Base-by-base conservation (phyloP, 768 basidiomycete species). In the Naganishia kalamii region DNA sequence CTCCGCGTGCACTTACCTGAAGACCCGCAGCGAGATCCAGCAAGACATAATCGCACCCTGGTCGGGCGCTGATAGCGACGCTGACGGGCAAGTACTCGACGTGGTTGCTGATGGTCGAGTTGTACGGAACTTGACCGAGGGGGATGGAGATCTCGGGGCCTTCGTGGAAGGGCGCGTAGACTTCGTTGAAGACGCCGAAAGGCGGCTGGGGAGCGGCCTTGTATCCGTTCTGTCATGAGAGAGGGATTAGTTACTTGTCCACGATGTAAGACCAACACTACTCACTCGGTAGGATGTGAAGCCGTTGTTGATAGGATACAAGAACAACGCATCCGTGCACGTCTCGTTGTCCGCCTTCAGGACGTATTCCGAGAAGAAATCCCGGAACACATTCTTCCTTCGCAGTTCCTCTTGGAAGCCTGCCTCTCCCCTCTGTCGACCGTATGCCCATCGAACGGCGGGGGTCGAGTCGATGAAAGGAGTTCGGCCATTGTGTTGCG, bases 81-180 rank as follows among this genome's bases (percentile, higher is more conserved):
- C 69, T 71, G 37, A 76, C 66, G n/a, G 75, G 73, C n/a, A 73
- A 46, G 49, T 72, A 73, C 54, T 76, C 73, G 37, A 62, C 62
- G 40, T 66, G 63, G n/a, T 68, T 66, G 33, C 68, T 68, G 51
- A 76, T 64, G 23, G 67, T 65, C 21, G 65, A 68, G 41, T 69
- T 61, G 66, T 72, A 76, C 4, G 70, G 62, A 0, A 71, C 73
- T 62, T 78, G 73, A 32, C 73, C 74, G 35, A 78, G 68, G 2
- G 71, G 71, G 23, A 73, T 52, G 43, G 68, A 66, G 25, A 74
- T 51, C 60, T 74, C 69, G 6, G 73, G 74, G 13, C 62, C 68
- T 43, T 68, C 70, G 33, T 67, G 62, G 30, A 68, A 60, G 19
- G 52, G 65, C 4, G 71, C 65, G 27, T 47, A 46, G 15, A 59